Evolutionary conservation across 345 rosid genomes (phyloP).

Genomic region (Clarkia xantiana): DNA sequence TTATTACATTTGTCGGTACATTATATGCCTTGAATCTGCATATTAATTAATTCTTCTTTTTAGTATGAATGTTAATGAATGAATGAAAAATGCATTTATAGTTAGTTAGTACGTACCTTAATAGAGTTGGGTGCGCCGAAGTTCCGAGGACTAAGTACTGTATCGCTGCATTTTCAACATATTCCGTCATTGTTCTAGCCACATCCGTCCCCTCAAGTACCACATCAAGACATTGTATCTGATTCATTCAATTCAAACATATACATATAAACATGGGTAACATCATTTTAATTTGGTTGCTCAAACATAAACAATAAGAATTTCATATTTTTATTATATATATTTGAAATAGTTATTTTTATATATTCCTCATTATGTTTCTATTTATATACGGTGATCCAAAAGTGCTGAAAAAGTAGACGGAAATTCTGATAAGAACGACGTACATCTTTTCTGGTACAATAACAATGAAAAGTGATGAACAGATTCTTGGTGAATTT

Average conservation of each 20-base stretch:
- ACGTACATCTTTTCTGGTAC: slow-evolving; percentile 74
- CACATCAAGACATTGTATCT: slow-evolving; percentile 58
- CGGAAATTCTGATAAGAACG: background rate
- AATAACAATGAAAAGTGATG: slow-evolving; percentile 69
- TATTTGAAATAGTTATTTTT: no score
- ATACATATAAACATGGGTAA: background rate
- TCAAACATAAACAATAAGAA: background rate
- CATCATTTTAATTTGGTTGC: no score
- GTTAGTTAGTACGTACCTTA: slow-evolving; percentile 30
- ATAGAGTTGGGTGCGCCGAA: slow-evolving; percentile 53
- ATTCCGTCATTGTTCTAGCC: slow-evolving; percentile 57
- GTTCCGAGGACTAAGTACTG: slow-evolving; percentile 76
- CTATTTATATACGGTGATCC: no score
- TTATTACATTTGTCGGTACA: slow-evolving; percentile 40
- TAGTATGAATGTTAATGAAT: background rate
- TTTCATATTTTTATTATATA: no score
- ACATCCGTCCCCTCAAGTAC: slow-evolving; percentile 50
- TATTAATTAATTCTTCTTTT: no score
- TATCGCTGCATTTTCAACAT: slow-evolving; percentile 49
- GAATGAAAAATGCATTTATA: no score
- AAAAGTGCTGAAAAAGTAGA: background rate
- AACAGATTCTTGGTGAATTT: slow-evolving; percentile 46
- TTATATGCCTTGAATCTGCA: slow-evolving; percentile 59
- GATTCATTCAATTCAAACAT: background rate
- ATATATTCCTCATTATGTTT: no score